Evolutionary conservation across 306 rosid genomes (phyloP).

Genomic region (Myrica gale): DNA sequence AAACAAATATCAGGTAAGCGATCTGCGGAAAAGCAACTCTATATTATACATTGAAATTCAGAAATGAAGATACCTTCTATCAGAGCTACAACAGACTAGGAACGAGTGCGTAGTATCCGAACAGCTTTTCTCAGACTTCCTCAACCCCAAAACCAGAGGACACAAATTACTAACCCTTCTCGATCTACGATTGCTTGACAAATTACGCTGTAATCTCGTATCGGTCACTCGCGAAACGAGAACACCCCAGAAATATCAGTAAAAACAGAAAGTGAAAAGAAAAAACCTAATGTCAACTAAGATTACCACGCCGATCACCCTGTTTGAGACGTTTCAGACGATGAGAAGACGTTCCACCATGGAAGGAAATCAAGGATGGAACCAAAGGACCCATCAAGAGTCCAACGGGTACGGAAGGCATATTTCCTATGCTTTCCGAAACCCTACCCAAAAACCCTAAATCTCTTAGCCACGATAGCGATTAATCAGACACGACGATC

Average conservation of each 20-base stretch:
- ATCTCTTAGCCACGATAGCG: background rate
- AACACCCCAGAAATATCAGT: conserved; percentile 13
- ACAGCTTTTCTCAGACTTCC: conserved; percentile 6
- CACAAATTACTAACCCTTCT: conserved; percentile 15
- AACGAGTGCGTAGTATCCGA: background rate
- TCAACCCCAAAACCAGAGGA: conserved; percentile 21
- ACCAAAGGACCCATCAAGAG: conserved; percentile 35
- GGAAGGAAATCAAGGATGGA: conserved; percentile 48
- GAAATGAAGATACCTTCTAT: conserved; percentile 32
- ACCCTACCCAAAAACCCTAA: conserved; percentile 36
- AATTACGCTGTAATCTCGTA: conserved; percentile 15
- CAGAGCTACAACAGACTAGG: conserved; percentile 1
- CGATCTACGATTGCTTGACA: conserved; percentile 12
- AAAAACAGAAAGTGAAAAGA: conserved; percentile 14
- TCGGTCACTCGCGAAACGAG: conserved; percentile 26
- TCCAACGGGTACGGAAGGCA: conserved; percentile 59
- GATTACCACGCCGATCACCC: conserved; percentile 88
- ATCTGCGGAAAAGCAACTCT: background rate
- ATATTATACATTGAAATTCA: background rate
- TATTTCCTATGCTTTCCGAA: conserved; percentile 75
- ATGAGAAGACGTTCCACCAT: conserved; percentile 62
- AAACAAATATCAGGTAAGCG: background rate
- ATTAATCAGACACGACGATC: background rate
- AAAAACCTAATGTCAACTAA: conserved; percentile 57
- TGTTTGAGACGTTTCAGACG: conserved; percentile 74